Base-by-base conservation (phyloP, 1,139 yeast genomes). In the Debaryomyces psychrophilus region DNA sequence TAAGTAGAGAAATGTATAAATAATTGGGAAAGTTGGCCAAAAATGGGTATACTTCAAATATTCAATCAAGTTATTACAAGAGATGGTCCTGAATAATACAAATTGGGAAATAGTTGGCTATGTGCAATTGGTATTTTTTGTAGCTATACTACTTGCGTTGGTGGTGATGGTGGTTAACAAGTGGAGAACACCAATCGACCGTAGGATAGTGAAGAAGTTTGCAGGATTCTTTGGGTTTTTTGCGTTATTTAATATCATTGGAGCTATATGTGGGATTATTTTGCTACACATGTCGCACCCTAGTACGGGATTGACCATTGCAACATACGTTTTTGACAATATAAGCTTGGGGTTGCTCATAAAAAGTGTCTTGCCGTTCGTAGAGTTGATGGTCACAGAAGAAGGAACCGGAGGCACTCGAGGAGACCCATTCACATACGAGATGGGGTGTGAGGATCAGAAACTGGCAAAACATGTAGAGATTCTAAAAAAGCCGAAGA, bases 291-390 rank as follows among this genome's bases (percentile, higher is more conserved):
- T 38, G 8, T 25, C 34, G 2, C 35, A 25, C 2, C 50, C 51
- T 15, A 48, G 47, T 34, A 12, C 20, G 14, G 48, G 50, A 2
- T 31, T 55, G 8, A 52, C 49, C 26, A 57, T 56, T 43, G 61
- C 58, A 5, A 48, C 63, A 2, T 60, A 56, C 36, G 44, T 56
- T 15, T 55, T 58, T 31, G 61, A 60, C 41, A 49, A 57, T 8
- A 46, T 56, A 20, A 54, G 61, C 5, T 39, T 59, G 26, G 64
- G 64, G 26, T 31, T 58, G 12, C 43, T 56, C 9, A 51, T 56
- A 25, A 57, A 50, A 33, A n/a, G 52, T 17, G n/a, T 49, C 8
- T 46, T 52, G 38, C 57, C 55, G 4, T 50, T 61, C 58, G 20
- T 39, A 15, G 41, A 38, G 27, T 20, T 29, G 22, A 40, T 40